Percentiles rank a stretch among this genome's conserved stretches.
These are phyloP conservation scores for Phtheirospermum japonicum DNA, from an alignment of 257 asterid species.

Conservation along the genomic window DNA sequence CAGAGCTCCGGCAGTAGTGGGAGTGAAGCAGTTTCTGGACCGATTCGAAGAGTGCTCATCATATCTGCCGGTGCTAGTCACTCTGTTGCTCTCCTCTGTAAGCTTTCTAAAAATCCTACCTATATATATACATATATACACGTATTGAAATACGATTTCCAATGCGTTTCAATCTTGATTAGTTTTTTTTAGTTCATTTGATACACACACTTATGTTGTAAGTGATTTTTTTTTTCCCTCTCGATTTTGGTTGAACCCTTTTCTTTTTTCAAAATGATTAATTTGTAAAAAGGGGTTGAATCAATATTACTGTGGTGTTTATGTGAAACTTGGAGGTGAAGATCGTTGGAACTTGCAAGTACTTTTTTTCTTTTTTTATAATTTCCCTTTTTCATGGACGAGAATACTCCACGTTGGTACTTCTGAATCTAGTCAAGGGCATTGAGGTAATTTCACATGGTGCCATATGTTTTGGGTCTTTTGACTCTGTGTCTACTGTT, in stretches of 20 bases:
- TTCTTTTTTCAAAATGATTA: no score
- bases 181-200: neutral
- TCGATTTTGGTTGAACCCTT: neutral
- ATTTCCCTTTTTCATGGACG: slow-evolving; percentile 33
- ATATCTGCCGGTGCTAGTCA: slow-evolving; percentile 99
- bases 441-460: neutral
- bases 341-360: slow-evolving; percentile 17
- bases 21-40: slow-evolving; percentile 40
- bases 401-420: slow-evolving; percentile 56
- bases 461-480: neutral
- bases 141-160: neutral
- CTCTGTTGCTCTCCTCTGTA: slow-evolving; percentile 90
- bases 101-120: slow-evolving; percentile 24
- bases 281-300: neutral
- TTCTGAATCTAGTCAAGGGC: slow-evolving; percentile 17
- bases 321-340: slow-evolving; percentile 21
- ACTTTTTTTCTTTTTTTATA: slow-evolving; percentile 9
- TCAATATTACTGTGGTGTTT: slow-evolving; percentile 3
- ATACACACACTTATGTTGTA: neutral
- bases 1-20: slow-evolving; percentile 31
- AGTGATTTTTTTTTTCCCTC: neutral
- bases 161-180: slow-evolving; percentile 21
- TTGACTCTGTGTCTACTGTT: neutral
- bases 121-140: neutral
- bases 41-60: slow-evolving; percentile 59